Conservation (phyloP, 306 rosid species). For the Styphnolobium japonicum region DNA sequence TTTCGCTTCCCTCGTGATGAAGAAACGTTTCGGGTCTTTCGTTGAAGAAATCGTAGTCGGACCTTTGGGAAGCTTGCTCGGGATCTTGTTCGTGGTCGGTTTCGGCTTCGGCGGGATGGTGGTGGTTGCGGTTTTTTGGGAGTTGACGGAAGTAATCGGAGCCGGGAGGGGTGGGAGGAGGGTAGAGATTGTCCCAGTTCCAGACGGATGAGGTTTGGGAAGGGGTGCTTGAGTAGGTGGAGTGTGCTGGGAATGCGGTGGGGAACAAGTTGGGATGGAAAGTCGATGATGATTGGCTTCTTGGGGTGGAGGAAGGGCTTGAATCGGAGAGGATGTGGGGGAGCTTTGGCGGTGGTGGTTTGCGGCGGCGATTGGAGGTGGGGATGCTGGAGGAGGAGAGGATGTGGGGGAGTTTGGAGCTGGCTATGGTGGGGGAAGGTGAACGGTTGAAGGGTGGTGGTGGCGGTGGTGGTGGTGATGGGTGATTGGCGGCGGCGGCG, state of each 20-base stretch:
- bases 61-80: no score
- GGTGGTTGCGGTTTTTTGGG: background rate
- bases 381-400: slow-evolving; percentile 36
- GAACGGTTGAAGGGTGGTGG: slow-evolving; percentile 32
- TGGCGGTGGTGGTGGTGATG: slow-evolving; percentile 21
- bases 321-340: slow-evolving; percentile 95
- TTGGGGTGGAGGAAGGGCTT: slow-evolving; percentile 56
- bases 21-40: slow-evolving; percentile 58
- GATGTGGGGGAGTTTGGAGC: slow-evolving; percentile 64
- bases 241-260: slow-evolving; percentile 63
- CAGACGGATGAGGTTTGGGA: slow-evolving; percentile 90
- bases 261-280: slow-evolving; percentile 49
- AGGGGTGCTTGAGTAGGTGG: slow-evolving; percentile 83
- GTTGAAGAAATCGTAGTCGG: slow-evolving; percentile 36
- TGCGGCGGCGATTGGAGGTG: slow-evolving; percentile 43
- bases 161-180: slow-evolving; percentile 88
- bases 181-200: slow-evolving; percentile 96
- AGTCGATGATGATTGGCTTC: slow-evolving; percentile 58
- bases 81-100: background rate
- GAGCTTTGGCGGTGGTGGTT: slow-evolving; percentile 57
- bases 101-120: background rate
- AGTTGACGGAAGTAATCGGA: slow-evolving; percentile 69
- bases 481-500: background rate
- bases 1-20: slow-evolving; percentile 24
- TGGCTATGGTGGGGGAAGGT: slow-evolving; percentile 54